Conservation (phyloP, 2,329 filamentous ascomycete genomes). For the Ascochyta koolunga region DNA sequence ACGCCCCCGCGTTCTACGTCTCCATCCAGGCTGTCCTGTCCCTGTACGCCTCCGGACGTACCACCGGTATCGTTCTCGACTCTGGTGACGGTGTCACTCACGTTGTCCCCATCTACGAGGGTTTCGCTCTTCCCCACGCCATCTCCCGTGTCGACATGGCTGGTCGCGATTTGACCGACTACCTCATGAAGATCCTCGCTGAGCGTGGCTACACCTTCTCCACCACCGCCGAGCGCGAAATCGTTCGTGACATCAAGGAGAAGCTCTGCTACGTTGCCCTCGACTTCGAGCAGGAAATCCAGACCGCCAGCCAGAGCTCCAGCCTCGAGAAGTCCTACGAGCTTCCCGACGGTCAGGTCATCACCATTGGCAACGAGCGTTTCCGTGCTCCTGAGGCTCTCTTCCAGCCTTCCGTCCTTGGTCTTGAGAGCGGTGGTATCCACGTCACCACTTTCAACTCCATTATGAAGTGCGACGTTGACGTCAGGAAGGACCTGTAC, state of each 20-base stretch:
- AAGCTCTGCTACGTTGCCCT: conserved; percentile 99
- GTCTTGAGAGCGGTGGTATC: conserved; percentile 98
- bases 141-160: conserved; percentile 99
- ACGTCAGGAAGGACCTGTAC: conserved; percentile 99
- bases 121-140: conserved; percentile 99
- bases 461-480: conserved; percentile 99
- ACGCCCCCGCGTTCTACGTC: conserved; percentile 99
- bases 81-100: conserved; percentile 99
- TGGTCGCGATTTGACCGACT: conserved; percentile 99
- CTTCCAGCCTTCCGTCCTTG: conserved; percentile 97
- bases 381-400: conserved; percentile 99
- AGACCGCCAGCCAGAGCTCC: conserved; percentile 98
- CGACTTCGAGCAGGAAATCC: conserved; percentile 99
- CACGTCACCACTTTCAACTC: conserved; percentile 99
- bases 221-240: conserved; percentile 99
- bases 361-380: conserved; percentile 99
- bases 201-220: conserved; percentile 99
- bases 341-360: conserved; percentile 99
- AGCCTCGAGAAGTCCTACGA: conserved; percentile 99
- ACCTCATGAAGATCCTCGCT: conserved; percentile 99
- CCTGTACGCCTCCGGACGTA: conserved; percentile 99
- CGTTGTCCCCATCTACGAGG: conserved; percentile 99
- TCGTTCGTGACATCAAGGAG: conserved; percentile 99
- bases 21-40: conserved; percentile 99
- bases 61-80: conserved; percentile 99